A percentile compares a stretch with the other conserved stretches of the same genome.
These are phyloP conservation scores for Talaromyces borbonicus DNA, from an alignment of 495 filamentous ascomycete genomes.

Conservation along the genomic window DNA sequence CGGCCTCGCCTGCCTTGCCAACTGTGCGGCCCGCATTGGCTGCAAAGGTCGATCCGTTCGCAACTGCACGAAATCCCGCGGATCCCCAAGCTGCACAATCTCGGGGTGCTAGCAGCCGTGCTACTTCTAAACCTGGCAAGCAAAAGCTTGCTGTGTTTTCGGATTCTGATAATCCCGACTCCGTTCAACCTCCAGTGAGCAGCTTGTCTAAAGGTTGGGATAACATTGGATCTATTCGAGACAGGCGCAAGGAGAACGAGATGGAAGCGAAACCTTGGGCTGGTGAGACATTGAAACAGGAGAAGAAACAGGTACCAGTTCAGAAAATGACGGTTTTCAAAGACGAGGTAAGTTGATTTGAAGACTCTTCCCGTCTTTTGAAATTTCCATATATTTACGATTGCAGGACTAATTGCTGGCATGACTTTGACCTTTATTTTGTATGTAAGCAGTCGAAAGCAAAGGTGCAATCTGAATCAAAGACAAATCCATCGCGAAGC, in stretches of 20 bases:
- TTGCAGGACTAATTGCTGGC: slow-evolving; percentile 89
- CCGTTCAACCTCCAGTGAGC: slow-evolving; percentile 34
- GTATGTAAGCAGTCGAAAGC: slow-evolving; percentile 53
- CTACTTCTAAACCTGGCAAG: slow-evolving; percentile 51
- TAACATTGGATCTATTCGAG: slow-evolving; percentile 71
- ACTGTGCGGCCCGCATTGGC: slow-evolving; percentile 75
- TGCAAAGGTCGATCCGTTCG: slow-evolving; percentile 77
- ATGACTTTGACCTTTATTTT: slow-evolving; percentile 46
- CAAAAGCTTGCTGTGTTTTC: slow-evolving; percentile 92
- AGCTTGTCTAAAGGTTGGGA: slow-evolving; percentile 71
- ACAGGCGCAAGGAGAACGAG: slow-evolving; percentile 89
- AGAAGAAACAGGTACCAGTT: slow-evolving; percentile 61
- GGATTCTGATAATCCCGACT: slow-evolving; percentile 44
- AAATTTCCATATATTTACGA: slow-evolving; percentile 73
- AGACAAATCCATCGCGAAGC: slow-evolving; percentile 23
- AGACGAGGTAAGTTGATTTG: slow-evolving; percentile 70
- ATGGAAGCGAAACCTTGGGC: slow-evolving; percentile 84
- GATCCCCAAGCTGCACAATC: slow-evolving; percentile 58
- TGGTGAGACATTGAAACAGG: slow-evolving; percentile 81
- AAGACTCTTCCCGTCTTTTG: slow-evolving; percentile 20
- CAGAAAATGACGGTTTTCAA: slow-evolving; percentile 89
- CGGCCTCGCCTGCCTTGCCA: slow-evolving; percentile 77
- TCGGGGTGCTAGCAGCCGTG: slow-evolving; percentile 32
- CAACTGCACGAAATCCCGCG: slow-evolving; percentile 25
- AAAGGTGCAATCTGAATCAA: slow-evolving; percentile 27